Percentiles rank a stretch among this genome's conserved stretches.
Evolutionary conservation across 768 basidiomycete genomes (phyloP).

Genomic region (Hypholoma sublateritium): DNA sequence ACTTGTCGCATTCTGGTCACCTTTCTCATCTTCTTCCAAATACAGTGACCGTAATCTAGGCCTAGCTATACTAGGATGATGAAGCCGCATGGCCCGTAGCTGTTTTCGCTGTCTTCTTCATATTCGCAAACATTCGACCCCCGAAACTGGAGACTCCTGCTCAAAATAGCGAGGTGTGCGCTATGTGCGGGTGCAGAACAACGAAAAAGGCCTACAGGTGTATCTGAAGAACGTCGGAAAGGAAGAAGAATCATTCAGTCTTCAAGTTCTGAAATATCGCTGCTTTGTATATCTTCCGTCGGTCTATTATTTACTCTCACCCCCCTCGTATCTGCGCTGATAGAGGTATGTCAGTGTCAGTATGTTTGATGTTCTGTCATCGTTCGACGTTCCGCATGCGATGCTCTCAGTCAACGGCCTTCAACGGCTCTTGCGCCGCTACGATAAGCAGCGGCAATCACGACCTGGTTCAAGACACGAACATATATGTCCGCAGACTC

Average conservation of each 20-base stretch:
- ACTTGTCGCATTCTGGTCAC: too few species aligned
- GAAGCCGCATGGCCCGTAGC: too few species aligned
- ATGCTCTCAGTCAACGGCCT: not conserved
- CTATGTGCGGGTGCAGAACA: not conserved
- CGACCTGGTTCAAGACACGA: not conserved
- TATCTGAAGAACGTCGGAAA: not conserved
- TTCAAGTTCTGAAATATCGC: not conserved
- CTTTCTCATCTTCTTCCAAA: too few species aligned
- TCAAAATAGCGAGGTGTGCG: not conserved
- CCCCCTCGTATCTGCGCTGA: slow-evolving; percentile 14
- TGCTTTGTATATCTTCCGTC: not conserved
- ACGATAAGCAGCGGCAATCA: slow-evolving; percentile 13
- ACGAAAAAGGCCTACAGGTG: not conserved
- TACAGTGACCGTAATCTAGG: too few species aligned
- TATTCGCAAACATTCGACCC: not conserved
- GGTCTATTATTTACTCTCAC: slow-evolving; percentile 1
- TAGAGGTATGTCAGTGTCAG: slow-evolving; percentile 14
- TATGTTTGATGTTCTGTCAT: slow-evolving; percentile 11
- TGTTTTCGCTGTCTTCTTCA: not conserved
- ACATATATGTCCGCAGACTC: not conserved
- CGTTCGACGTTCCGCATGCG: slow-evolving; percentile 10
- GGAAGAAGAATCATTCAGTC: not conserved
- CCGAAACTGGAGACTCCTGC: not conserved
- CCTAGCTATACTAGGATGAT: too few species aligned
- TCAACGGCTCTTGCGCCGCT: not conserved